Evolutionary conservation across 345 rosid genomes (phyloP), one percentile per base, ranked within the genome.

Genomic region (Acer saccharum): DNA sequence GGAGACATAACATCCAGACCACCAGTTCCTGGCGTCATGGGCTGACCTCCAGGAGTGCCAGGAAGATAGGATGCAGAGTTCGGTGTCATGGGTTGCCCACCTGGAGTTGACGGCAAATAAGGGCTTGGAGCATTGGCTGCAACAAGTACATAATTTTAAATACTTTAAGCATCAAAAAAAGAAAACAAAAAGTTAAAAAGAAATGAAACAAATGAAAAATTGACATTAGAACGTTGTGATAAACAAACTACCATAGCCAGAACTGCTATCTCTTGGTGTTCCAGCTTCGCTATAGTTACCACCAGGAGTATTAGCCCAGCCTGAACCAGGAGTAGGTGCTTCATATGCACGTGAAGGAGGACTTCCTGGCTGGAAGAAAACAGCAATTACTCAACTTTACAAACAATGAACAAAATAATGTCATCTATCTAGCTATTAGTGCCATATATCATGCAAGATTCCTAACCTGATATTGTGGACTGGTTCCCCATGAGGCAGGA

Each of bases 1-100:
- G 99, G 98, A 77, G 99, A 96, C 97, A 93, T 92, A 72, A 82
- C 81, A 87, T 96, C 97, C 21, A 89, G 90, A 83, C 98, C 94
- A 52, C 88, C 94, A 44, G 91, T 88, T 55, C 91, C 92, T n/a
- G 99, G 99, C 21, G 98, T 96, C 99, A 96, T 96, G 60, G 96
- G 98, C 81, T 96, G 99, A 74, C 98, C 98, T 54, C 98, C 98
- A 58, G 98, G 99, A 78, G 99, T 96, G 52, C 97, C 97, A 58
- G 99, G 99, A 73, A 94, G 86, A 84, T 88, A 96, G 12, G 90
- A 81, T 50, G 87, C 81, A 12, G 97, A 92, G 70, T 90, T 88
- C 9, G 99, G 99, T 21, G 99, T 94, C 97, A 91, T 91, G 14
- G 98, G 98, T 74, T 91, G 97, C 65, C 92, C 89, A 50, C 95